These are phyloP conservation scores for Phytophthora palmivora DNA, from an alignment of 352 stramenopile genomes.

Conservation along the genomic window DNA sequence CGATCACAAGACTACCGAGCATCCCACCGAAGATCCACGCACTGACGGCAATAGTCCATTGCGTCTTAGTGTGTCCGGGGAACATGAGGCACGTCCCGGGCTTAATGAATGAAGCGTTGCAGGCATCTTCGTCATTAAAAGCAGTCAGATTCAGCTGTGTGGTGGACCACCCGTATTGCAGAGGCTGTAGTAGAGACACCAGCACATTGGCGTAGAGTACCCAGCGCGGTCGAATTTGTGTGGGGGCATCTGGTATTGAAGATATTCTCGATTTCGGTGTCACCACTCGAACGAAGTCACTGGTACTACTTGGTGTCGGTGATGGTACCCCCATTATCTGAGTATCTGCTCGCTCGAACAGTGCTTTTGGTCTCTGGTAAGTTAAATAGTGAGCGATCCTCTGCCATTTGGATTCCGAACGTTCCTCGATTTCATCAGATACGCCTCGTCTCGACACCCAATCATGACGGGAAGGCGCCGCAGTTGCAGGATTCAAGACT, in stretches of 20 bases:
- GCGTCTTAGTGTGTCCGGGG: background rate
- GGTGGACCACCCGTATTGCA: background rate
- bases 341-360: too few species aligned
- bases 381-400: conserved; percentile 3
- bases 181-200: conserved; percentile 3
- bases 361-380: background rate
- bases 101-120: background rate
- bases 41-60: background rate
- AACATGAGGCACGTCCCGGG: background rate
- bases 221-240: conserved; percentile 3
- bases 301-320: background rate
- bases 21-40: background rate
- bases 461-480: background rate
- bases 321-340: background rate
- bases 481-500: conserved; percentile 5
- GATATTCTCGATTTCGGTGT: conserved; percentile 9
- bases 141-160: background rate
- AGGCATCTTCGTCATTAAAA: background rate
- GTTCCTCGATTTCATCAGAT: conserved; percentile 7
- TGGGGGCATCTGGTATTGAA: background rate
- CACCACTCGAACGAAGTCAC: background rate
- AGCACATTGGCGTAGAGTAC: conserved; percentile 13
- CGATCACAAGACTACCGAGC: background rate
- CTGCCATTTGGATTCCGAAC: background rate
- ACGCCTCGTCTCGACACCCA: background rate